A percentile compares a stretch with the other conserved stretches of the same genome.
Evolutionary conservation across 306 rosid genomes (phyloP).

Genomic region (Vigna angularis): DNA sequence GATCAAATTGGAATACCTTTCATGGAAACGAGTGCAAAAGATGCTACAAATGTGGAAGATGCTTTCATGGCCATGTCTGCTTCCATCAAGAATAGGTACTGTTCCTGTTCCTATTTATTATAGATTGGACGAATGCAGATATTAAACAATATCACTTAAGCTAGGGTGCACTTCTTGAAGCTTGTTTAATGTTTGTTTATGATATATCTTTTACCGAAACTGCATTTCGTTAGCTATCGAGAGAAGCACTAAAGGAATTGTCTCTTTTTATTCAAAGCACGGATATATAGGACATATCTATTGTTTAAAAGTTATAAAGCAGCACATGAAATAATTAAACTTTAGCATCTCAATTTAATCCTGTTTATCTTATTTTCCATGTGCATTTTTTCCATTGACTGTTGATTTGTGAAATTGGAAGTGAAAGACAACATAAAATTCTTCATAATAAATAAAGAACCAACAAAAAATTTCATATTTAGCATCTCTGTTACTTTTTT

Average conservation of each 20-base stretch:
- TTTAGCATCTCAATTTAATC: background rate
- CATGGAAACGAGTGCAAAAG: slow-evolving; percentile 68
- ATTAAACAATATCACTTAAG: background rate
- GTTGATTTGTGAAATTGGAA: slow-evolving; percentile 13
- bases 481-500: no score
- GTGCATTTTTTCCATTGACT: background rate
- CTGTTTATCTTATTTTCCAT: background rate
- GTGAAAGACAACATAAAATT: background rate
- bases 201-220: background rate
- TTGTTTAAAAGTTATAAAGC: background rate
- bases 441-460: background rate
- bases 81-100: slow-evolving; percentile 57
- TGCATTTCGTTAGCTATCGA: background rate
- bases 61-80: slow-evolving; percentile 72
- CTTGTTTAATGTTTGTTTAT: background rate
- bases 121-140: background rate
- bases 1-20: slow-evolving; percentile 65
- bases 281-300: background rate
- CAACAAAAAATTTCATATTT: background rate
- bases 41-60: slow-evolving; percentile 63
- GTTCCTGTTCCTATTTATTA: slow-evolving; percentile 21
- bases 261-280: background rate
- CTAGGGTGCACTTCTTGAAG: background rate
- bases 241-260: background rate
- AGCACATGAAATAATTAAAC: background rate